Evolutionary conservation across 345 rosid species (phyloP).

Genomic region (Mangifera indica): DNA sequence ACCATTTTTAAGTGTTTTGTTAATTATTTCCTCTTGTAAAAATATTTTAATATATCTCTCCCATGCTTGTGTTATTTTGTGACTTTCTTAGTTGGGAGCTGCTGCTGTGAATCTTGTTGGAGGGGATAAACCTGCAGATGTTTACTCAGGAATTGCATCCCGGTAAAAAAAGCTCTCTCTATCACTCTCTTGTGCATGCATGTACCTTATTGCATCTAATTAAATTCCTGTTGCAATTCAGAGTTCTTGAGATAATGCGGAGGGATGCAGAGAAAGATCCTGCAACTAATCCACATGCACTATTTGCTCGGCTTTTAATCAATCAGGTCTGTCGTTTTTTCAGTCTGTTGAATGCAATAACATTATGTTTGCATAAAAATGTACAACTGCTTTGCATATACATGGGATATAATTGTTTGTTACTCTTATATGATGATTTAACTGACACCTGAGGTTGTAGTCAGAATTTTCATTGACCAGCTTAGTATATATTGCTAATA

Average conservation of each 20-base stretch:
- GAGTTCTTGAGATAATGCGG: slow-evolving; percentile 83
- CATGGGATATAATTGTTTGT: slow-evolving; percentile 4
- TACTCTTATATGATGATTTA: background rate
- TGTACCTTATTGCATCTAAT: slow-evolving; percentile 7
- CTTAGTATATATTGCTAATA: slow-evolving; percentile 19
- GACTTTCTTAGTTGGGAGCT: slow-evolving; percentile 77
- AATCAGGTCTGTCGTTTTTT: slow-evolving; percentile 58
- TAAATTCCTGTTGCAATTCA: slow-evolving; percentile 31
- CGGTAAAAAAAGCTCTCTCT: slow-evolving; percentile 42
- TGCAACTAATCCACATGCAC: slow-evolving; percentile 50
- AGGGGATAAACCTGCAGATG: slow-evolving; percentile 95
- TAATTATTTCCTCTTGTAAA: no score
- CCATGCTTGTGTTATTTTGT: slow-evolving; percentile 1
- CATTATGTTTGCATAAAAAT: slow-evolving; percentile 4
- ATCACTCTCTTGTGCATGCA: background rate
- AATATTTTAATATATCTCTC: background rate
- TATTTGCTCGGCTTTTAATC: slow-evolving; percentile 62
- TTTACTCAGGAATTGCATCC: slow-evolving; percentile 87
- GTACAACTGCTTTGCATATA: background rate
- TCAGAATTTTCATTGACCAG: background rate
- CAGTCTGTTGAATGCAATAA: slow-evolving; percentile 13
- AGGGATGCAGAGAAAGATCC: slow-evolving; percentile 75
- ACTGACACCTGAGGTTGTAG: background rate
- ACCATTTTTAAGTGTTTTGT: no score
- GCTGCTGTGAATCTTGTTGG: slow-evolving; percentile 90